Evolutionary conservation across 768 basidiomycete genomes (phyloP).

Genomic region (Grammothele lineata): DNA sequence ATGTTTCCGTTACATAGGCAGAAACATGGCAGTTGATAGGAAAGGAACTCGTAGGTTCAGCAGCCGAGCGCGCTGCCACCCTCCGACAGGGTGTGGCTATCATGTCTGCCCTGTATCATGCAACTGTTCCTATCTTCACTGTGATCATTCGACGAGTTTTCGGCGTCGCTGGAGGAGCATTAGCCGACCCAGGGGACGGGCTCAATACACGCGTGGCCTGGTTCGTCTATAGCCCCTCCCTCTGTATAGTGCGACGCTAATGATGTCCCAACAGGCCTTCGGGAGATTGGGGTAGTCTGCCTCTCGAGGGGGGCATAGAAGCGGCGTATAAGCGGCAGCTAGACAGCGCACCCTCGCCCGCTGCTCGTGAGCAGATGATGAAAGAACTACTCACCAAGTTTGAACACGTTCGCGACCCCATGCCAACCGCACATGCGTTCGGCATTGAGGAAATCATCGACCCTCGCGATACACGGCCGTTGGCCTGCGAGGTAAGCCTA

Average conservation of each 20-base stretch:
- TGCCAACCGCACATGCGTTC: constrained; percentile 9
- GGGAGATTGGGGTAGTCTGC: constrained; percentile 18
- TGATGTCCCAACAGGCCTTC: constrained; percentile 19
- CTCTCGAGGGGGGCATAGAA: constrained; percentile 16
- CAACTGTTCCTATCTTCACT: constrained; percentile 11
- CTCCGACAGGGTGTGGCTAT: constrained; percentile 11
- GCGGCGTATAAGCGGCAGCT: constrained; percentile 18
- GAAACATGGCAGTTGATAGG: too few relatives aligned
- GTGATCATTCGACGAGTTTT: constrained; percentile 13
- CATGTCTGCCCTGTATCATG: constrained; percentile 15
- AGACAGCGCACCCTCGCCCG: constrained; percentile 6
- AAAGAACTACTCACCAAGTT: constrained; percentile 15
- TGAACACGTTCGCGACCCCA: constrained; percentile 13
- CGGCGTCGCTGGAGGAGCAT: constrained; percentile 15
- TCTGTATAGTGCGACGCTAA: too few relatives aligned
- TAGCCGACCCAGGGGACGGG: constrained; percentile 11
- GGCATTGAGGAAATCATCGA: constrained; percentile 18
- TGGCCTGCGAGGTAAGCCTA: constrained; percentile 12
- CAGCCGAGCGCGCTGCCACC: constrained; percentile 12
- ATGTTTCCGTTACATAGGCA: too few relatives aligned
- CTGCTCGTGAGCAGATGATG: constrained; percentile 12
- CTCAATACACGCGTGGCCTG: constrained; percentile 14
- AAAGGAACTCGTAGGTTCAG: constrained; percentile 2
- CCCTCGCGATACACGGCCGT: constrained; percentile 14
- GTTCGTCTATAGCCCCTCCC: too few relatives aligned